Base-by-base conservation (phyloP, 1,284 basidiomycete genomes). In the Bondarzewia mesenterica region DNA sequence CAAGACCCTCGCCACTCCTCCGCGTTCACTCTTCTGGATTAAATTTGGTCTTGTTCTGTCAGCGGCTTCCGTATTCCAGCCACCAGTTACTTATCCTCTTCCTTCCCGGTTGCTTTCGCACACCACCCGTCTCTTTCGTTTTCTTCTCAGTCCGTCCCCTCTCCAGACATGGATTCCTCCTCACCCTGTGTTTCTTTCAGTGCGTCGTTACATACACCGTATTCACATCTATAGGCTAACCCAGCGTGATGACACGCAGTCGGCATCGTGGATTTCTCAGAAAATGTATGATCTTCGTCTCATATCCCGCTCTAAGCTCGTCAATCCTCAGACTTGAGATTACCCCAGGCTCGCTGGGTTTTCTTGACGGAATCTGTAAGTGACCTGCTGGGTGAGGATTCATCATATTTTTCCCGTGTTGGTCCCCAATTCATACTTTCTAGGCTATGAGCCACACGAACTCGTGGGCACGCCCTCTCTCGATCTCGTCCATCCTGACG, bases 401-500 rank as follows among this genome's bases (percentile, higher is more conserved):
- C 27, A 20, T 14, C 29, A 7, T 37, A 20, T 25, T 46, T 20
- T 4, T n/a, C 42, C 26, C 12, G 18, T 16, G 18, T 46, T 23
- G 14, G 20, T 15, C 6, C 21, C 20, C 6, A 12, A 14, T 43
- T 47, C 2, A 43, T 23, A 46, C 48, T 14, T 25, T 4, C 5
- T 54, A 88, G 85, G 85, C 44, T 88, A 74, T 57, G 84, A 87
- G 53, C 78, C 82, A 2, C 65, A 71, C 48, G 86, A 89, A 56
- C 70, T 87, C 51, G 70, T 85, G 47, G 80, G 81, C 1, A 71
- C 68, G 18, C 74, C 82, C 1, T 82, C 80, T 3, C 69, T 85
- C 29, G 77, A 83, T 49, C 78, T 88, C 51, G 82, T 85, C 20
- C 84, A 89, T 59, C 84, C 84, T 5, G 85, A 88, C 36, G 85